Conservation (phyloP, 2,329 filamentous ascomycete species). For the Grosmannia penicillata region DNA sequence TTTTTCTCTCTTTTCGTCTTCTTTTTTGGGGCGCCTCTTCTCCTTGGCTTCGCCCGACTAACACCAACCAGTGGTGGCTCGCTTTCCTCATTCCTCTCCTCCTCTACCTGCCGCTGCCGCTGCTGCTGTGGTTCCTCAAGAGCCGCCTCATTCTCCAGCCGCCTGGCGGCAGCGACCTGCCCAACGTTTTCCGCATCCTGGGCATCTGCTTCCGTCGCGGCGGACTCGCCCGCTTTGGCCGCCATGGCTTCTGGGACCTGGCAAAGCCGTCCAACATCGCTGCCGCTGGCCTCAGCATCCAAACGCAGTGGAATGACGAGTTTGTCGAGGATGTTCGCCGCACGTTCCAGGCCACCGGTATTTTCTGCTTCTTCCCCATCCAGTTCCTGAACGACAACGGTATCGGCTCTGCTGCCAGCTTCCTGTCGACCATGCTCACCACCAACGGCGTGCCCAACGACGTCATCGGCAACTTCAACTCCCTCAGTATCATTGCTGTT, state of each 20-base stretch:
- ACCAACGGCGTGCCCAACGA: constrained; percentile 62
- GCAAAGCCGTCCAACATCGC: constrained; percentile 49
- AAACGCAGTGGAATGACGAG: constrained; percentile 37
- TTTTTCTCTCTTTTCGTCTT: neutral
- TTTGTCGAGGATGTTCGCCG: constrained; percentile 37
- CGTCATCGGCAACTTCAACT: constrained; percentile 59
- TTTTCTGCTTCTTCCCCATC: constrained; percentile 45
- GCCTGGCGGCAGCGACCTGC: constrained; percentile 29
- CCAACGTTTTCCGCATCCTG: constrained; percentile 26
- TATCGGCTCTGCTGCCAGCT: constrained; percentile 32
- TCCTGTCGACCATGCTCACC: constrained; percentile 30
- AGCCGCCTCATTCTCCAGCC: constrained; percentile 26
- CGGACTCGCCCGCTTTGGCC: constrained; percentile 22
- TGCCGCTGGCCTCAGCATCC: constrained; percentile 21
- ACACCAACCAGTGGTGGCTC: constrained; percentile 32
- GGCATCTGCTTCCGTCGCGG: constrained; percentile 24
- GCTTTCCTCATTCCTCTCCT: constrained; percentile 46
- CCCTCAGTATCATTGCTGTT: constrained; percentile 58
- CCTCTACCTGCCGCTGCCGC: constrained; percentile 26
- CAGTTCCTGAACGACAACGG: constrained; percentile 31
- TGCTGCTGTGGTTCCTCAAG: constrained; percentile 26
- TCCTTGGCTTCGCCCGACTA: no score
- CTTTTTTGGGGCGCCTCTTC: no score
- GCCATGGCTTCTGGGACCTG: constrained; percentile 45
- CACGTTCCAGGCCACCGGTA: constrained; percentile 51